Evolutionary conservation across 257 asterid species (phyloP).

Genomic region (Nicotiana otophora): DNA sequence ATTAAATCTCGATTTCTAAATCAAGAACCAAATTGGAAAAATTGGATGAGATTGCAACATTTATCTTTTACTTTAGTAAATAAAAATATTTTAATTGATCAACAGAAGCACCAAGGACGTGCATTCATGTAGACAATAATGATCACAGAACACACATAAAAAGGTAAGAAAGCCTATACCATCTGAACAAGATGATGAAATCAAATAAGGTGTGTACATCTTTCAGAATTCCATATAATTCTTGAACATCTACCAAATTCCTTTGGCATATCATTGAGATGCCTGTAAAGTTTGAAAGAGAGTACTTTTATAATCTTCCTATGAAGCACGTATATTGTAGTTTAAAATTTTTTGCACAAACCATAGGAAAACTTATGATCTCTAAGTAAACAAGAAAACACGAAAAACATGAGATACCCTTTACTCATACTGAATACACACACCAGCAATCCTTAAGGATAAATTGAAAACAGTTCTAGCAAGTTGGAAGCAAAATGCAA

Average conservation of each 20-base stretch:
- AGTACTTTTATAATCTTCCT: background rate
- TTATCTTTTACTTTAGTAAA: background rate
- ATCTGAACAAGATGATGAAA: background rate
- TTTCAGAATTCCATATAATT: background rate
- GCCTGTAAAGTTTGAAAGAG: background rate
- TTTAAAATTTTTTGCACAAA: background rate
- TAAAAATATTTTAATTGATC: background rate
- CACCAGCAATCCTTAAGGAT: background rate
- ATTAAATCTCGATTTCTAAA: background rate
- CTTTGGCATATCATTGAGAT: background rate
- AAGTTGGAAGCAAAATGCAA: background rate
- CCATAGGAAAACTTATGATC: background rate
- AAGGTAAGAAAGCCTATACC: background rate
- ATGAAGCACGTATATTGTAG: background rate
- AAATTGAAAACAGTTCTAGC: background rate
- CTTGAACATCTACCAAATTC: background rate
- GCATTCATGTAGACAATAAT: background rate
- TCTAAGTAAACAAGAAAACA: background rate
- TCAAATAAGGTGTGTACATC: background rate
- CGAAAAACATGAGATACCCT: background rate
- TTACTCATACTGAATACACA: background rate
- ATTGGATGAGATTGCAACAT: background rate
- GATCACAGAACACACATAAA: background rate
- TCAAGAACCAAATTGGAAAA: background rate
- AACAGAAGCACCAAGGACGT: background rate